phyloP scores from a whole-genome alignment of 208 protist genomes.

The Angomonas desouzai region DNA sequence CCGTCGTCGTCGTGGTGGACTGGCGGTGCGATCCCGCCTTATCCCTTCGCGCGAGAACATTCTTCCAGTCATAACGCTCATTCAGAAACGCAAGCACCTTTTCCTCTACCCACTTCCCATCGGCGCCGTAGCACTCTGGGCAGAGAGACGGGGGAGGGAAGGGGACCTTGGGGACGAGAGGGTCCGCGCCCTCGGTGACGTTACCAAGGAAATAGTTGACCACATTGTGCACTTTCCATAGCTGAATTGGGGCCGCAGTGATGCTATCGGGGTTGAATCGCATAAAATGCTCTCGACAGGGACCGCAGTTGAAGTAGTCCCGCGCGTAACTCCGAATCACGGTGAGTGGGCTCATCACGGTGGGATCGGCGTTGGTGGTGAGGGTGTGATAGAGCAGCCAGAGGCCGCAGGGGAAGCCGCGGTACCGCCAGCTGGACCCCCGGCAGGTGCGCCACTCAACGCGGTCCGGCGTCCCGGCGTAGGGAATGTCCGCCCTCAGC shows the following conservation, averaged over 20 bases:
- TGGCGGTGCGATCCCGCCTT: too few relatives aligned
- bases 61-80: not conserved
- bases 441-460: conserved; percentile 54
- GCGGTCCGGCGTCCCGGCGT: conserved; percentile 28
- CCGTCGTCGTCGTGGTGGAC: too few relatives aligned
- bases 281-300: conserved; percentile 58
- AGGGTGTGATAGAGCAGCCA: conserved; percentile 76
- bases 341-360: conserved; percentile 17
- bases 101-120: not conserved
- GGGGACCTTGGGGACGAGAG: conserved; percentile 54
- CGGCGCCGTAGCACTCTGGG: conserved; percentile 23
- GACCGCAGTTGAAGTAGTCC: conserved; percentile 55
- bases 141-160: conserved; percentile 38
- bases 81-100: conserved; percentile 9
- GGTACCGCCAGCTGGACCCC: conserved; percentile 50
- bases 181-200: conserved; percentile 29
- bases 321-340: conserved; percentile 55
- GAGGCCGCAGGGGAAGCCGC: conserved; percentile 67
- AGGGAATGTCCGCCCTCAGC: conserved; percentile 44
- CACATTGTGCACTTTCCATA: conserved; percentile 74
- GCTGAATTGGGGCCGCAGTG: conserved; percentile 38
- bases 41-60: not conserved
- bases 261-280: conserved; percentile 23
- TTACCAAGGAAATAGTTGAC: conserved; percentile 47
- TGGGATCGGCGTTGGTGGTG: conserved; percentile 18